Evolutionary conservation across 2,329 filamentous ascomycete genomes (phyloP).

Genomic region (Arthrobotrys pseudoclavata): DNA sequence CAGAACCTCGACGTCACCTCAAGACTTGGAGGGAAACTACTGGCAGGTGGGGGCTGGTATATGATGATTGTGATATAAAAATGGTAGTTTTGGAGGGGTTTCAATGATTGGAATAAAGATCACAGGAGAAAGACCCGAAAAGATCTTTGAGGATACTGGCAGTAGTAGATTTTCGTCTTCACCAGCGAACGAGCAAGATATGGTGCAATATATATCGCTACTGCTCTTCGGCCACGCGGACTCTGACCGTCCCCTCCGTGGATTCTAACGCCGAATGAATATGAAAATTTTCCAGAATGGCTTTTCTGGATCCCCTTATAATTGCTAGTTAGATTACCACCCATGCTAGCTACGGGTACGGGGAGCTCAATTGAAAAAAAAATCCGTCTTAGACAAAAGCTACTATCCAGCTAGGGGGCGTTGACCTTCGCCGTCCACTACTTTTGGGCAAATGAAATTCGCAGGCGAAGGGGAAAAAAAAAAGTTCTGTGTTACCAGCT

Average conservation of each 20-base stretch:
- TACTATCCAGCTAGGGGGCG: slow-evolving; percentile 2
- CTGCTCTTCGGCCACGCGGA: slow-evolving; percentile 10
- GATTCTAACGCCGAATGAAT: slow-evolving; percentile 4
- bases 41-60: not conserved
- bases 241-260: not conserved
- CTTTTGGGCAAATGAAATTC: slow-evolving; percentile 50
- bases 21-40: not conserved
- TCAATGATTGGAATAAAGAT: not conserved
- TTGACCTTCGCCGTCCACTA: slow-evolving; percentile 43
- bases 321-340: not conserved
- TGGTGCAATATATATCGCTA: slow-evolving; percentile 48
- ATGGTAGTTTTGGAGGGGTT: not conserved
- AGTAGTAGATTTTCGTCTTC: not conserved
- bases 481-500: slow-evolving; percentile 39
- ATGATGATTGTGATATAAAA: slow-evolving; percentile 48
- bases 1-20: slow-evolving; percentile 3
- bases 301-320: not conserved
- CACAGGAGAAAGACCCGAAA: not conserved
- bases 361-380: slow-evolving; percentile 39
- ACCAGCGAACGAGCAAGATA: not conserved
- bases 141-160: too few relatives aligned
- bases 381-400: slow-evolving; percentile 13
- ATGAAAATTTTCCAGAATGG: slow-evolving; percentile 7
- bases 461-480: not conserved
- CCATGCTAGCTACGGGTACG: slow-evolving; percentile 4